Evolutionary conservation across 495 filamentous ascomycete genomes (phyloP), one percentile per base, ranked within the genome.

Genomic region (Neurospora hispaniola): DNA sequence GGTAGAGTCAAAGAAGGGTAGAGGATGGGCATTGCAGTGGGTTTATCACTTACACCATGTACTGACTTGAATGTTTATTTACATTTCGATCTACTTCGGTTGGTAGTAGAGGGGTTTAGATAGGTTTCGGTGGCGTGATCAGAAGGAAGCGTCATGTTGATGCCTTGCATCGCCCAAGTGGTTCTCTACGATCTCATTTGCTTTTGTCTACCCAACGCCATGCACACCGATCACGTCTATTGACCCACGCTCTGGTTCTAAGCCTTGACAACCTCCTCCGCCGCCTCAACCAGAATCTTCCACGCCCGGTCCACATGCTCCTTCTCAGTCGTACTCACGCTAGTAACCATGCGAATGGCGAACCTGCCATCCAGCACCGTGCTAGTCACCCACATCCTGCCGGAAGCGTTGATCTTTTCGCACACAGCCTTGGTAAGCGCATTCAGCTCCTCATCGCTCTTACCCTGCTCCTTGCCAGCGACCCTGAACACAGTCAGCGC

Each of bases 381-480:
- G 72, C 90, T 90, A 2, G 96, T 97, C 27, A 98, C 84, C 82
- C 93, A 98, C 54, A 97, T 90, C 81, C 93, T 88, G 1, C 93
- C 92, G 1, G 89, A 82, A 6, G 85, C 84, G 79, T 97, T 94
- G 40, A 97, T 87, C 31, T 82, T 77, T 79, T 97, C 93, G 76
- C 92, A 95, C 16, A 97, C 87, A 73, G 87, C 85, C 81, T 92
- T 92, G 2, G 94, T 97, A 23, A 94, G 72, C 27, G 76, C 80
- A 76, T 97, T 94, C 38, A 85, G 82, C 69, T 83, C 83, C 73
- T 87, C 85, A 41, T 86, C 80, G 16, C 80, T 81, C 62, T 83
- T 77, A 38, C 81, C 83, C 70, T 31, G 23, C 6, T 76, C 73
- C 69, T 54, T 69, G n/a, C 73, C 73, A 46, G 48, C 74, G 73